Evolutionary conservation across 2,329 filamentous ascomycete species (phyloP), one percentile per base, ranked within the genome.

Genomic region (Exophiala aquamarina): DNA sequence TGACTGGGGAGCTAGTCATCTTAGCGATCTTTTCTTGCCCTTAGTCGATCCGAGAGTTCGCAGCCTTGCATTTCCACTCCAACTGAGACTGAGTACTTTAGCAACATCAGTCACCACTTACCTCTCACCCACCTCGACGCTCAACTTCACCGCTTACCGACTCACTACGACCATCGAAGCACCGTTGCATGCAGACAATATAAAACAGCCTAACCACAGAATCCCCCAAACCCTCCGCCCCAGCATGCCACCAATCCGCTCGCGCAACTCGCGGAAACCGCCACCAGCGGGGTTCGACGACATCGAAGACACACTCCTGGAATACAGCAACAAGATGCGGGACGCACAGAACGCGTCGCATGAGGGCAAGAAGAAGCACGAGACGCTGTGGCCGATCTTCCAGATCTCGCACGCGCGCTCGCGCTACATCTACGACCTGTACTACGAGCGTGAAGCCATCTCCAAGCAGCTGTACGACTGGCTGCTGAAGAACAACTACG

Each of bases 381-480:
- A 97, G 71, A 88, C 89, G 59, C 81, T 91, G 56, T 98, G 93
- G 93, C 92, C 93, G 52, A 90, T 98, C 58, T 97, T 98, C 65
- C 91, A 97, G 68, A 96, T 98, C 65, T 86, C 86, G 18, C 93
- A 98, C 70, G 49, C 55, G 80, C 79, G 79, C 34, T 84, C 81
- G 53, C 83, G 89, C 64, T 98, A 98, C 71, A 86, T 98, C 55
- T 98, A 96, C 74, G 93, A 97, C 65, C 78, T 98, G 38, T 97
- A 96, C 74, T 98, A 97, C 71, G 86, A 94, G 69, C 95, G 96
- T 72, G 89, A 96, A 71, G 92, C 92, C 41, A 97, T 98, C 66
- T 87, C 82, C 69, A 92, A 87, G 71, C 77, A 85, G 69, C 76
- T 98, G 15, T 98, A 98, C 70, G 93, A 97, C 59, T 98, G 89